These are phyloP conservation scores for Orobanche coerulescens DNA, from an alignment of 257 asterid genomes.

Conservation along the genomic window DNA sequence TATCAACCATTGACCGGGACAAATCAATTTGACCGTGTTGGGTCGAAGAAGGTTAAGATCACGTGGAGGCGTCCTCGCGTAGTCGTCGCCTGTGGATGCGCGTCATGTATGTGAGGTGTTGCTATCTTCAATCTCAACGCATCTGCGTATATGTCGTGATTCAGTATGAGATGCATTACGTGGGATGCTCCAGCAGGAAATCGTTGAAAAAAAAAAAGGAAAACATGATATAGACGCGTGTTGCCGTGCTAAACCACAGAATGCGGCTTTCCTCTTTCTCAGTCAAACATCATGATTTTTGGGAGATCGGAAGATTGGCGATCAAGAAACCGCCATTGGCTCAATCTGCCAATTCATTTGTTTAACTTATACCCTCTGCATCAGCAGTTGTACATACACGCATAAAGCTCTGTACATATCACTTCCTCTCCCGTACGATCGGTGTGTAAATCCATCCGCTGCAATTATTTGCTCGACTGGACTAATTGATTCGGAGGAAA, in stretches of 20 bases:
- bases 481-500: slow-evolving; percentile 13
- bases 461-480: slow-evolving; percentile 3
- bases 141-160: too few species aligned
- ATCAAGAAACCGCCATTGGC: slow-evolving; percentile 30
- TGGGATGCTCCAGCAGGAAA: too few species aligned
- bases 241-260: slow-evolving; percentile 17
- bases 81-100: too few species aligned
- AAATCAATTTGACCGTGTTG: too few species aligned
- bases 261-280: slow-evolving; percentile 11
- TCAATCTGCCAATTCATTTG: too few species aligned
- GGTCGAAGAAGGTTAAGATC: too few species aligned
- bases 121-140: too few species aligned
- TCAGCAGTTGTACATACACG: slow-evolving; percentile 24
- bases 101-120: too few species aligned
- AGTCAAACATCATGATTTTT: background rate
- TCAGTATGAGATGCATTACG: too few species aligned
- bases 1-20: too few species aligned
- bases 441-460: slow-evolving; percentile 14
- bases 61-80: too few species aligned
- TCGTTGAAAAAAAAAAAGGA: too few species aligned
- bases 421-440: slow-evolving; percentile 15
- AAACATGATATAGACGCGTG: slow-evolving; percentile 30
- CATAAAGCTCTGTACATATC: slow-evolving; percentile 5
- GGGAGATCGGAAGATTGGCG: slow-evolving; percentile 12
- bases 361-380: slow-evolving; percentile 18